Evolutionary conservation across 2,329 filamentous ascomycete genomes (phyloP), one percentile per base, ranked within the genome.

Genomic region (Fusarium pilosicola): DNA sequence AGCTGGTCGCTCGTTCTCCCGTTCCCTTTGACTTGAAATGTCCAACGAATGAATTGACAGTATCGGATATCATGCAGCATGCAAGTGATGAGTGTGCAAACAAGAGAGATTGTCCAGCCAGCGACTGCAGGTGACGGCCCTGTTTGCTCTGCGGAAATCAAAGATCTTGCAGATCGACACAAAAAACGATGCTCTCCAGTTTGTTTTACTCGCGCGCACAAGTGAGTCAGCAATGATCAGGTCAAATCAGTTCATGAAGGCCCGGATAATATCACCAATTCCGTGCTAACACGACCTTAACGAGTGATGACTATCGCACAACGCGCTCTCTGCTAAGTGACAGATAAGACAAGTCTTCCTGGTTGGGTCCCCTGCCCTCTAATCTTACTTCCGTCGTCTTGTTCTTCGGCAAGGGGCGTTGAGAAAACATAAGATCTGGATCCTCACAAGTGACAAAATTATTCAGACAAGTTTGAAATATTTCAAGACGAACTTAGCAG

Each of bases 301-400:
- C 48, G 28, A 10, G 24, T 41, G 32, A 18, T 28, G 15, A 30
- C 24, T 46, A 26, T 15, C 36, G 28, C 52, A 24, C 28, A 39
- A 38, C 26, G 20, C 44, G 22, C 24, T 14, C 32, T 55, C 24
- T 68, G 58, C 45, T 71, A 74, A 71, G 52, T 30, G 48, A 32
- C 54, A 34, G 71, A 44, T 70, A 61, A 66, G 51, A 49, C 24
- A 28, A 54, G 24, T 28, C 18, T 28, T 44, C 41, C 24, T 24
- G 49, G 17, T 24, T 32, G 15, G 30, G 24, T 18, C 70, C 70
- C 57, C 26, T 70, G 48, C 58, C 56, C 38, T 58, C 18, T 62
- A 73, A 62, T 73, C 34, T 70, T 57, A n/a, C 15, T 55, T 42
- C 65, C 45, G 58, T 65, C 62, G 73, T 48, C 70, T 61, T 62